phyloP scores from a whole-genome alignment of 2,329 filamentous ascomycete species.

The Neonectria ditissima region DNA sequence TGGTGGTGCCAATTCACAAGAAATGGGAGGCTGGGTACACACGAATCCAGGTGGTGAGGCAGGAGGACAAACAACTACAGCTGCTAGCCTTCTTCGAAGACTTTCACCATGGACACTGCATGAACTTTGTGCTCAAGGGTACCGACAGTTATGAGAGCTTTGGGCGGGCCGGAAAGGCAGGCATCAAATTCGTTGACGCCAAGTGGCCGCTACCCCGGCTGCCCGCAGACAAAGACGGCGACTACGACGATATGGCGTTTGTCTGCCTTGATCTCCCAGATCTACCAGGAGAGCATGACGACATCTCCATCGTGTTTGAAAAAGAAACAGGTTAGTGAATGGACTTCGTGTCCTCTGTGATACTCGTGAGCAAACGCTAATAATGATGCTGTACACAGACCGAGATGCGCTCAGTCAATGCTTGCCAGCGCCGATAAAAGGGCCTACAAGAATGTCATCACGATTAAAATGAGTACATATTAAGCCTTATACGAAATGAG shows the following conservation, averaged over 20 bases:
- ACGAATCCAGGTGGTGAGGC: slow-evolving; percentile 79
- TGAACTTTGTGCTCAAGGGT: slow-evolving; percentile 88
- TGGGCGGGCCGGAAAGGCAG: slow-evolving; percentile 72
- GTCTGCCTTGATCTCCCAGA: slow-evolving; percentile 89
- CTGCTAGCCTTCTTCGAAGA: slow-evolving; percentile 89
- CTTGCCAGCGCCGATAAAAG: slow-evolving; percentile 69
- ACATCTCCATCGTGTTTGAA: slow-evolving; percentile 88
- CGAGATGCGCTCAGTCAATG: slow-evolving; percentile 64
- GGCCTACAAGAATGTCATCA: slow-evolving; percentile 51
- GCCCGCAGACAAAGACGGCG: slow-evolving; percentile 61
- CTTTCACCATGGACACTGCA: slow-evolving; percentile 86
- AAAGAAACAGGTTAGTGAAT: slow-evolving; percentile 74
- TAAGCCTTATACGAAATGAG: slow-evolving; percentile 25
- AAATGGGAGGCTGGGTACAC: slow-evolving; percentile 90
- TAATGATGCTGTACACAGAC: slow-evolving; percentile 53
- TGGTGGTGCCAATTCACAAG: slow-evolving; percentile 94
- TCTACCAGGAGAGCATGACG: slow-evolving; percentile 91
- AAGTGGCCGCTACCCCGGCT: slow-evolving; percentile 86
- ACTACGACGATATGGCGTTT: slow-evolving; percentile 75
- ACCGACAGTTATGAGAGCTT: slow-evolving; percentile 85
- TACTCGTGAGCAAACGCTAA: slow-evolving; percentile 16
- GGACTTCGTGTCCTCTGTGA: neutral
- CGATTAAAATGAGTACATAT: slow-evolving; percentile 45
- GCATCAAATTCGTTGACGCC: slow-evolving; percentile 85
- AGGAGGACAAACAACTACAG: slow-evolving; percentile 80